Evolutionary conservation across 2,329 filamentous ascomycete species (phyloP), one percentile per base, ranked within the genome.

Genomic region (Reticulascus tulasneorum): DNA sequence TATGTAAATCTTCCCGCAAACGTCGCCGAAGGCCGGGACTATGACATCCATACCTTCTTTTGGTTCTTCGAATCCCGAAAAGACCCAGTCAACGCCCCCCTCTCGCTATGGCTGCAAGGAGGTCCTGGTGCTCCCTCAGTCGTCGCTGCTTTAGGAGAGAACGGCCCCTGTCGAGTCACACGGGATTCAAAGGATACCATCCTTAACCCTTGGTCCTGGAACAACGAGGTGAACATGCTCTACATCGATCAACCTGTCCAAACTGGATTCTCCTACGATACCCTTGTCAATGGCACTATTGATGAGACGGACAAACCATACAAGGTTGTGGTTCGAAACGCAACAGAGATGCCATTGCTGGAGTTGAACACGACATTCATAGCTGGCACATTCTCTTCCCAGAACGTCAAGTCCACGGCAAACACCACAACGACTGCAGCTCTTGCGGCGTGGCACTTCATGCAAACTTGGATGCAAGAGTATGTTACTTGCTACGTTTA

Each of bases 181-280:
- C 55, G 60, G 28, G 67, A 73, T 23, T 70, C 66, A 33, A 71
- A 73, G 51, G 58, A 56, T n/a, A 69, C 69, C 0, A 55, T 55
- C 12, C 45, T 64, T 6, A 83, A 83, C 46, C 73, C 75, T 1
- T 78, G 73, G 59, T 76, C 76, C 1, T 83, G 77, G 74, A 79
- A 76, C 42, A 75, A 77, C 46, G 67, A 74, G 17, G 73, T 71
- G 44, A 84, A 84, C 46, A 75, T 84, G 70, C 71, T 86, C 12
- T 86, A 82, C 56, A 75, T 86, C 47, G 82, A 86, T 47, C 75
- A 86, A 54, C 83, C 63, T 5, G 54, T 62, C 45, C 56, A 54
- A 29, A 46, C 50, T 7, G 60, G 59, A 10, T 63, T 51, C 40
- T 58, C 54, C 7, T 61, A 58, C 29, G 46, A 47, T 12, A 42